Conservation (phyloP, 2,329 filamentous ascomycete species). For the Thielaviopsis musarum region DNA sequence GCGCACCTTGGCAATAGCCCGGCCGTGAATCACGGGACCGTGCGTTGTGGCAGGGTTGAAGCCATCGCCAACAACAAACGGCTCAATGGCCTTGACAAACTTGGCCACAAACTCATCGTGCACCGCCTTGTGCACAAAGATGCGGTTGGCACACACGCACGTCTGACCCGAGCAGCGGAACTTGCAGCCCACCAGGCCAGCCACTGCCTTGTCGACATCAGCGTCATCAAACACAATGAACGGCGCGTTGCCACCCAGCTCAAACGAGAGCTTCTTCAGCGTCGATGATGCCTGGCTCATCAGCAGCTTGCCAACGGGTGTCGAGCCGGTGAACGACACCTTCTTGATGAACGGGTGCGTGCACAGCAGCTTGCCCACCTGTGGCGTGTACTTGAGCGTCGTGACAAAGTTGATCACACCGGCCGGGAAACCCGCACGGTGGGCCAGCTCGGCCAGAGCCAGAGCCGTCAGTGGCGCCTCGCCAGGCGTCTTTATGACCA, state of each 20-base stretch:
- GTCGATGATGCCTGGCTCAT: slow-evolving; percentile 82
- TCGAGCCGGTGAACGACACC: slow-evolving; percentile 83
- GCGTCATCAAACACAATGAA: slow-evolving; percentile 97
- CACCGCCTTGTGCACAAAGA: slow-evolving; percentile 63
- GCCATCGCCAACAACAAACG: slow-evolving; percentile 60
- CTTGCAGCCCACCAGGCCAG: slow-evolving; percentile 70
- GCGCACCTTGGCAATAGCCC: slow-evolving; percentile 64
- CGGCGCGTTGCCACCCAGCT: slow-evolving; percentile 86
- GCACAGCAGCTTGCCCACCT: slow-evolving; percentile 62
- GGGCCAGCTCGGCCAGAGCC: slow-evolving; percentile 70
- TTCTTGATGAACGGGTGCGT: slow-evolving; percentile 61
- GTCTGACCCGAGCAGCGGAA: slow-evolving; percentile 94
- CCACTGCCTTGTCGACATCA: slow-evolving; percentile 69
- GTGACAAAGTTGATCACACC: slow-evolving; percentile 87
- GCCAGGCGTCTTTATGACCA: slow-evolving; percentile 77
- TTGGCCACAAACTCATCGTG: slow-evolving; percentile 57
- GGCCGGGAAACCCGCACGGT: slow-evolving; percentile 74
- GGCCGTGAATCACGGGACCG: slow-evolving; percentile 70
- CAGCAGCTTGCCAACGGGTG: slow-evolving; percentile 50
- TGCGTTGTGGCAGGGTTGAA: slow-evolving; percentile 57
- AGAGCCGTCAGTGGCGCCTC: slow-evolving; percentile 88
- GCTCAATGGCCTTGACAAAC: slow-evolving; percentile 54
- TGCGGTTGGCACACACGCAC: slow-evolving; percentile 76
- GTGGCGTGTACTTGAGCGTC: slow-evolving; percentile 58
- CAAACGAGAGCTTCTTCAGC: slow-evolving; percentile 69